Percentiles rank a stretch among this genome's conserved stretches.
Conservation (phyloP, 208 protist species). For the Wallacemonas sp. region DNA sequence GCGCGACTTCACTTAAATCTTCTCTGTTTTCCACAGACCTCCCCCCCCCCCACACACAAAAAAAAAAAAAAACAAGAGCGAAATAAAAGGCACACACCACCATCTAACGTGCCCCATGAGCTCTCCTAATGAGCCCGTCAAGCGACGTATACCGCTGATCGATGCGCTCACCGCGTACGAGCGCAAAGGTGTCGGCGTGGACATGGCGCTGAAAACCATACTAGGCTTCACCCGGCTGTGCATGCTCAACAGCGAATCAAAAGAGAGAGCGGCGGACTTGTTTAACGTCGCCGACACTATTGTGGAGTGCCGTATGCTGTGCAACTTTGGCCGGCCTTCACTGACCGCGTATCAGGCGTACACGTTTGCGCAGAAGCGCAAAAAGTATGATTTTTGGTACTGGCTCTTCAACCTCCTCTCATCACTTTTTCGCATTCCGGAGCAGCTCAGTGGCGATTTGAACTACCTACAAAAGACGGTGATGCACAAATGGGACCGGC, state of each 20-base stretch:
- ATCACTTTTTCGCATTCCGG: constrained; percentile 63
- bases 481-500: constrained; percentile 71
- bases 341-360: constrained; percentile 60
- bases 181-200: constrained; percentile 76
- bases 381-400: constrained; percentile 31
- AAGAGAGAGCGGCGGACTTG: constrained; percentile 19
- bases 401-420: constrained; percentile 60
- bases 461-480: constrained; percentile 85
- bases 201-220: constrained; percentile 80
- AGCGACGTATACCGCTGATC: constrained; percentile 33
- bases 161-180: constrained; percentile 59
- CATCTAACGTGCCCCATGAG: too few relatives aligned
- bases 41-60: constrained; percentile 12
- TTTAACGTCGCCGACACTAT: constrained; percentile 58
- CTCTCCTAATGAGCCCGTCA: constrained; percentile 15
- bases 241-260: constrained; percentile 48
- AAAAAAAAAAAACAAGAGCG: background rate
- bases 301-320: constrained; percentile 89
- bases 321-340: constrained; percentile 67
- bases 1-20: too few relatives aligned
- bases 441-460: constrained; percentile 84
- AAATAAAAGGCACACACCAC: background rate
- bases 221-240: constrained; percentile 61
- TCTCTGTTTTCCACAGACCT: too few relatives aligned
- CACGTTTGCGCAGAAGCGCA: constrained; percentile 20